Evolutionary conservation across 805 yeast genomes (phyloP).

Genomic region (Candida nitratophila): DNA sequence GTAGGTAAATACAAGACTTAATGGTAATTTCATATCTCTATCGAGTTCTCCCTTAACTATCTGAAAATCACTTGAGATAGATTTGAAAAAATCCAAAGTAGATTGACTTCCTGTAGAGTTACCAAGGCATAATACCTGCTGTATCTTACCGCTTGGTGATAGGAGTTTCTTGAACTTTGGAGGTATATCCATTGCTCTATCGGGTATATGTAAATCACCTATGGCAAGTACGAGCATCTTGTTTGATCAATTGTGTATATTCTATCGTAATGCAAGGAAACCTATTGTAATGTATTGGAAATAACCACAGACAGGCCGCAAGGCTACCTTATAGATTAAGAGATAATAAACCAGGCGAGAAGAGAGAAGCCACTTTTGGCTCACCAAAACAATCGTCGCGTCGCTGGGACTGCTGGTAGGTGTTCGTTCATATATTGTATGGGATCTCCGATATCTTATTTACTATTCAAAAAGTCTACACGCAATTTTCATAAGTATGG

Average conservation of each 20-base stretch:
- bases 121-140: constrained; percentile 80
- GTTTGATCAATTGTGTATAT: neutral
- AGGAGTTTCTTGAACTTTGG: constrained; percentile 65
- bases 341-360: neutral
- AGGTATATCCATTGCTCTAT: constrained; percentile 62
- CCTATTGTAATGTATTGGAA: too few species aligned
- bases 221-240: constrained; percentile 69
- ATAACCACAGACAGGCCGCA: too few species aligned
- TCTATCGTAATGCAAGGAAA: too few species aligned
- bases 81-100: constrained; percentile 56
- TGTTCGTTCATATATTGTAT: too few species aligned
- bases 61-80: constrained; percentile 65
- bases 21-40: constrained; percentile 43
- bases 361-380: too few species aligned
- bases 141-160: constrained; percentile 70
- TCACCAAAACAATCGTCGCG: too few species aligned
- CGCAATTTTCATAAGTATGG: too few species aligned
- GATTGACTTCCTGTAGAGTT: constrained; percentile 65
- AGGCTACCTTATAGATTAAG: neutral
- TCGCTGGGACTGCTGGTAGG: too few species aligned
- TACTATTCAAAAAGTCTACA: too few species aligned
- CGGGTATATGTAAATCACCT: constrained; percentile 89
- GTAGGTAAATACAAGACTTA: constrained; percentile 54
- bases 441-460: too few species aligned
- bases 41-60: constrained; percentile 84